phyloP scores from a whole-genome alignment of 225 moss, liverwort and hornwort genomes.

The Antitrichia curtipendula region DNA sequence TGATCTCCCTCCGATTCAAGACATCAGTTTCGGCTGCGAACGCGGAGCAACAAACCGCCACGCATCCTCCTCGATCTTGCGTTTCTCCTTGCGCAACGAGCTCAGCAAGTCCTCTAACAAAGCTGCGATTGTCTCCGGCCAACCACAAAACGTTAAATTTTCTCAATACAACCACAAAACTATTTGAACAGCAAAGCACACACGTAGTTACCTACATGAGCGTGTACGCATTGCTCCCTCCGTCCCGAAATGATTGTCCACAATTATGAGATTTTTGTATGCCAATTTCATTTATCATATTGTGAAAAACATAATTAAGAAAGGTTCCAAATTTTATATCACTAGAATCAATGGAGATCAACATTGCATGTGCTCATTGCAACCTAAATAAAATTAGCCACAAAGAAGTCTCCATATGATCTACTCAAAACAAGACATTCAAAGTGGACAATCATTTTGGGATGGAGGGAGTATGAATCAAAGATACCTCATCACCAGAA shows the following conservation, averaged over 20 bases:
- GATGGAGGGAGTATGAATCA: no score
- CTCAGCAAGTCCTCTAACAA: conserved; percentile 34
- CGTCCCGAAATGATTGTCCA: no score
- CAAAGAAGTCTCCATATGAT: no score
- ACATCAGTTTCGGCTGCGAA: conserved; percentile 40
- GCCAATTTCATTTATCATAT: no score
- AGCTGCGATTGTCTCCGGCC: conserved; percentile 2
- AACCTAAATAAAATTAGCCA: no score
- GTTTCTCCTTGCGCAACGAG: conserved; percentile 34
- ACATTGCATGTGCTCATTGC: no score
- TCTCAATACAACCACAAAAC: not conserved
- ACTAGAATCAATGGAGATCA: no score
- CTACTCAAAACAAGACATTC: no score
- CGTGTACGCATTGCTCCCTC: not conserved
- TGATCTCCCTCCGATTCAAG: not conserved
- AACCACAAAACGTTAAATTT: not conserved
- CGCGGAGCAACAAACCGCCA: conserved; percentile 47
- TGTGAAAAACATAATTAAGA: no score
- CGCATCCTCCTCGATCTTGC: conserved; percentile 43
- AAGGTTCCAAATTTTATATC: no score
- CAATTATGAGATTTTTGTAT: no score
- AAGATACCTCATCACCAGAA: not conserved
- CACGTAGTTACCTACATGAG: not conserved
- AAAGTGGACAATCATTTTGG: no score
- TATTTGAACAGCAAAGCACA: not conserved